These are phyloP conservation scores for Parasarocladium wereldwijsianum DNA, from an alignment of 2,329 filamentous ascomycete genomes.

Conservation along the genomic window DNA sequence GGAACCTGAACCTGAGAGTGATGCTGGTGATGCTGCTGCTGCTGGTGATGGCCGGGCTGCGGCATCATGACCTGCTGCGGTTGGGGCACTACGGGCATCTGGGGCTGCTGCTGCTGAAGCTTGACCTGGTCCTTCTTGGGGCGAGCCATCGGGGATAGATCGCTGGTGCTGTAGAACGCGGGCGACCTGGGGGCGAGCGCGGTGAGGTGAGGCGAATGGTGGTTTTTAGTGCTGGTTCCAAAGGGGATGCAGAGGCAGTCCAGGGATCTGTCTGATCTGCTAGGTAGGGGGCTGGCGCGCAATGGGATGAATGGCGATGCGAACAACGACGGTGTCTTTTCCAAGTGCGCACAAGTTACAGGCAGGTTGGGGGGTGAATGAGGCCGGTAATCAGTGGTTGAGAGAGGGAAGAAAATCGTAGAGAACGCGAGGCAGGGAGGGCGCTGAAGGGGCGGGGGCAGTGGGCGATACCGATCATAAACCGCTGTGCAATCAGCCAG, in stretches of 20 bases:
- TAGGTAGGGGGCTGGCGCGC: too few species aligned
- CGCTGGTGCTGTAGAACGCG: not conserved
- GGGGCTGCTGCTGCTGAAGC: constrained; percentile 10
- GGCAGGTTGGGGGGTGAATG: not conserved
- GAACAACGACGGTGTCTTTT: too few species aligned
- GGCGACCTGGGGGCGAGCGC: not conserved
- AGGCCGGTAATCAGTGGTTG: not conserved
- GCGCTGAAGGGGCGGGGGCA: too few species aligned
- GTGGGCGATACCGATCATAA: too few species aligned
- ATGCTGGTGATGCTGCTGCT: too few species aligned
- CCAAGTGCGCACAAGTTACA: constrained; percentile 1
- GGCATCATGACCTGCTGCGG: constrained; percentile 23
- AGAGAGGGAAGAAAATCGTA: constrained; percentile 1
- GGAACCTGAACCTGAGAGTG: too few species aligned
- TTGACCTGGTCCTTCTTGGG: constrained; percentile 27
- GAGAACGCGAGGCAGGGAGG: too few species aligned
- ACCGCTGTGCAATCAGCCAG: too few species aligned
- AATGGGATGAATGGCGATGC: too few species aligned
- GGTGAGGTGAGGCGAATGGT: not conserved
- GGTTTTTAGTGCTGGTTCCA: not conserved
- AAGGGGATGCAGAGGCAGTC: too few species aligned
- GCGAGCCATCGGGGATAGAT: constrained; percentile 27
- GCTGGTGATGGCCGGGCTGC: too few species aligned
- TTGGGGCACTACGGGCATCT: constrained; percentile 7
- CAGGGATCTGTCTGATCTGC: too few species aligned